Base-by-base conservation (phyloP, 2,329 filamentous ascomycete species). In the Curvularia hawaiiensis region DNA sequence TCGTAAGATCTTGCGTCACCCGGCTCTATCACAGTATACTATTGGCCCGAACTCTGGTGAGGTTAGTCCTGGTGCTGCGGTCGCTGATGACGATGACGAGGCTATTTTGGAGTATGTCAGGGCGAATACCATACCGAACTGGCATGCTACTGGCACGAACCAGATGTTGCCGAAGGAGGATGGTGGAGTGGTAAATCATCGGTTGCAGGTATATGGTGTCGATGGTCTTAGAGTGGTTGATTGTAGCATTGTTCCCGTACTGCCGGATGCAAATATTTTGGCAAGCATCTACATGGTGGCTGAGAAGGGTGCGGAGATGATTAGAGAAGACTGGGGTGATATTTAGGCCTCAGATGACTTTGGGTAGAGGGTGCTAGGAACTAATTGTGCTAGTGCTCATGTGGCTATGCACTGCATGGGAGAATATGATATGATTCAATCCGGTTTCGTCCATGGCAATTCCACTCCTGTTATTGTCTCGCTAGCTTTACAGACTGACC, bases 81-180 rank as follows among this genome's bases (percentile, higher is more conserved):
- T 69, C 1, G 41, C 43, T 14, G 58, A 68, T 63, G 52, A 72
- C 10, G 68, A 68, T 1, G 69, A 77, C 38, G 71, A 66, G 8
- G 58, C 74, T 26, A 73, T 76, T 9, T 43, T 67, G 2, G 59
- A 66, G 20, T 65, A 64, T 18, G 63, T 76, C 18, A 60, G 63
- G n/a, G 57, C 61, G 3, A 67, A 62, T n/a, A 62, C 64, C 0
- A 62, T 67, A 22, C 64, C 62, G 1, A 62, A 62, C 16, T 75
- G 69, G 65, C 73, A 76, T 56, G 70, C 73, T 2, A 59, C 73
- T 1, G 75, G 76, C 5, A 78, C 74, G 1, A 72, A 68, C 16
- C 67, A 66, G 9, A 75, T 75, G 72, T 43, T 71, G 54, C 61
- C 69, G 2, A 44, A 59, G 31, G 67, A 69, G 39, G 53, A 72